These are phyloP conservation scores for Parathielavia hyrcaniae DNA, from an alignment of 495 filamentous ascomycete genomes.

Conservation along the genomic window DNA sequence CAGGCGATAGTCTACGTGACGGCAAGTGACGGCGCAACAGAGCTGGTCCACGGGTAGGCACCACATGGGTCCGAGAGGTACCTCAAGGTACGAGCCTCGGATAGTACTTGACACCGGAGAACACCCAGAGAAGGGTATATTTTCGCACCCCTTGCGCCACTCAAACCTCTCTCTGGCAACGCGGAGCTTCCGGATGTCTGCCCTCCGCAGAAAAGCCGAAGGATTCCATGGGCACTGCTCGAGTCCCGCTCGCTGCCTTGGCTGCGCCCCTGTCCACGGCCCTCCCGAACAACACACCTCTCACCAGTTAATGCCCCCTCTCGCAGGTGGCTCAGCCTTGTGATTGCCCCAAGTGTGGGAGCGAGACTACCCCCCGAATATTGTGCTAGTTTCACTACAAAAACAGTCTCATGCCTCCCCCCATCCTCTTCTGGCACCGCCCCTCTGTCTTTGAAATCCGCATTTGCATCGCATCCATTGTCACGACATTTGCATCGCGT, in stretches of 20 bases:
- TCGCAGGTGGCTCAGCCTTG: not conserved
- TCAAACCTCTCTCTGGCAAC: not conserved
- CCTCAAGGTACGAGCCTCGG: not conserved
- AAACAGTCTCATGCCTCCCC: not conserved
- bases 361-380: not conserved
- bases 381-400: not conserved
- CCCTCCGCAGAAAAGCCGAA: not conserved
- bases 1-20: not conserved
- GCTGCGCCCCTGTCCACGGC: not conserved
- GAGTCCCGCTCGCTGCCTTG: not conserved
- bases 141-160: not conserved
- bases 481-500: not conserved
- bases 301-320: not conserved
- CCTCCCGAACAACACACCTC: not conserved
- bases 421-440: not conserved
- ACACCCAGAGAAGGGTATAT: not conserved
- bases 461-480: not conserved
- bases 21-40: not conserved
- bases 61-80: not conserved
- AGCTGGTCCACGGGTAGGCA: not conserved
- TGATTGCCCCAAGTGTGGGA: not conserved
- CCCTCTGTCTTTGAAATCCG: not conserved
- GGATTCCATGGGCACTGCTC: not conserved
- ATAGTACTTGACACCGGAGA: not conserved
- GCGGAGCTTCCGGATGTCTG: not conserved